Evolutionary conservation across 2,329 filamentous ascomycete genomes (phyloP).

Genomic region (Iodosphaeria phyllophila): DNA sequence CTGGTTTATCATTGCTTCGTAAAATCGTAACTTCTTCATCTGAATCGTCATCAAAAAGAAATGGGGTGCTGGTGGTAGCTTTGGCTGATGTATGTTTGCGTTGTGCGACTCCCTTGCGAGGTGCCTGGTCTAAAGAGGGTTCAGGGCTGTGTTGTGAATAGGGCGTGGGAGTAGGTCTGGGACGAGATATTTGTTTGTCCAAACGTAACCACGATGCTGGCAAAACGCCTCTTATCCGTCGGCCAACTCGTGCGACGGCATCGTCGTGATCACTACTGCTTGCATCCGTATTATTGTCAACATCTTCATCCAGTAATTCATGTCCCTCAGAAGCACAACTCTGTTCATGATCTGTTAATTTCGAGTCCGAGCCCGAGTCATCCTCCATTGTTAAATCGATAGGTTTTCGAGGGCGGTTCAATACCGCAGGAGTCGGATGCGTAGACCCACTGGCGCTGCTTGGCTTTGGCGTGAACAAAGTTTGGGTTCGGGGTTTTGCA

Average conservation of each 20-base stretch:
- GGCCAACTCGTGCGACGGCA: constrained; percentile 1
- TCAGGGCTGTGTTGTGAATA: constrained; percentile 13
- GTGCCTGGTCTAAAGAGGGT: constrained; percentile 18
- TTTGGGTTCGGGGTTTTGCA: too few species aligned
- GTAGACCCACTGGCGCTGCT: constrained; percentile 11
- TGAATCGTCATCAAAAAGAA: constrained; percentile 28
- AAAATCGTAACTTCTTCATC: constrained; percentile 17
- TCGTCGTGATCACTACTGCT: constrained; percentile 12
- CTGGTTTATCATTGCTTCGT: constrained; percentile 7
- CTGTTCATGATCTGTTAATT: too few species aligned
- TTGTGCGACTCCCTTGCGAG: constrained; percentile 29
- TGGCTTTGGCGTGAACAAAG: constrained; percentile 12
- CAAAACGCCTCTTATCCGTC: constrained; percentile 37
- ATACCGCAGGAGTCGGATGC: constrained; percentile 9
- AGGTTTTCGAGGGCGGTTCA: constrained; percentile 4
- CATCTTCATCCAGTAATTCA: too few species aligned
- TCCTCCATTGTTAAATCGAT: constrained; percentile 11
- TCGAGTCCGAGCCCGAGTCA: constrained; percentile 4
- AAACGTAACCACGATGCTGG: constrained; percentile 50
- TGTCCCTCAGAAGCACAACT: too few species aligned
- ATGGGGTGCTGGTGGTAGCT: constrained; percentile 10
- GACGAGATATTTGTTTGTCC: constrained; percentile 25
- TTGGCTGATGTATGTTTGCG: constrained; percentile 17
- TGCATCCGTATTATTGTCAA: constrained; percentile 8
- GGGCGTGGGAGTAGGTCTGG: constrained; percentile 12